phyloP scores from a whole-genome alignment of 148 eudicot genomes.

The Chenopodium berlandieri region DNA sequence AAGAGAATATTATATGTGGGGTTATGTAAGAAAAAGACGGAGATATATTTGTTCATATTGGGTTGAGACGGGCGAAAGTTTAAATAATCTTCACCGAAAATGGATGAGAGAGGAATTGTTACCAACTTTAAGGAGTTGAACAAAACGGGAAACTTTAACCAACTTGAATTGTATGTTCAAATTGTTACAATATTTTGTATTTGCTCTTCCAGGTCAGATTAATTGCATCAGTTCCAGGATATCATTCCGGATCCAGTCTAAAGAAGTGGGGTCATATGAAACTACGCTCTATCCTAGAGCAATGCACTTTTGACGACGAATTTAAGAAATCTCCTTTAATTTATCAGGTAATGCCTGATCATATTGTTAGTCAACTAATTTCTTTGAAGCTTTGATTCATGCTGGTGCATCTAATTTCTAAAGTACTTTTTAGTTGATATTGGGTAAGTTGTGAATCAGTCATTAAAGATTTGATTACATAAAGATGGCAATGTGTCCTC shows the following conservation, averaged over 20 bases:
- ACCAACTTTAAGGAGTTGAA: no score
- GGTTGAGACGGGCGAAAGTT: no score
- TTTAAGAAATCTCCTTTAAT: slow-evolving; percentile 79
- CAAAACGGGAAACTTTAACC: no score
- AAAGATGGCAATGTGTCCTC: no score
- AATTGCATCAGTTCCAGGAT: slow-evolving; percentile 96
- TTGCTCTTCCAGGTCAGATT: slow-evolving; percentile 67
- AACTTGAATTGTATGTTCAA: background rate
- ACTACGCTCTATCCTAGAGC: slow-evolving; percentile 73
- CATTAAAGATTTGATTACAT: no score
- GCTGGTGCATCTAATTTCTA: background rate
- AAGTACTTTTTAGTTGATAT: no score
- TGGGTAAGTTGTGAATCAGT: no score
- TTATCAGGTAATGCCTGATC: slow-evolving; percentile 61
- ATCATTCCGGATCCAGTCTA: slow-evolving; percentile 75
- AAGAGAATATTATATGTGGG: no score
- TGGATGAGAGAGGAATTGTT: no score
- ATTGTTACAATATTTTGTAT: background rate
- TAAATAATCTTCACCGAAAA: no score
- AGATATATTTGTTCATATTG: no score
- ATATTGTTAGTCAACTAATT: background rate
- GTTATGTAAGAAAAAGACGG: no score
- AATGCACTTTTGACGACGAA: slow-evolving; percentile 58
- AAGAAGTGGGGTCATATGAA: slow-evolving; percentile 98
- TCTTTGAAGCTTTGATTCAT: background rate